Conservation (phyloP, 768 basidiomycete species). For the Tylopilus cervinicoccineus region DNA sequence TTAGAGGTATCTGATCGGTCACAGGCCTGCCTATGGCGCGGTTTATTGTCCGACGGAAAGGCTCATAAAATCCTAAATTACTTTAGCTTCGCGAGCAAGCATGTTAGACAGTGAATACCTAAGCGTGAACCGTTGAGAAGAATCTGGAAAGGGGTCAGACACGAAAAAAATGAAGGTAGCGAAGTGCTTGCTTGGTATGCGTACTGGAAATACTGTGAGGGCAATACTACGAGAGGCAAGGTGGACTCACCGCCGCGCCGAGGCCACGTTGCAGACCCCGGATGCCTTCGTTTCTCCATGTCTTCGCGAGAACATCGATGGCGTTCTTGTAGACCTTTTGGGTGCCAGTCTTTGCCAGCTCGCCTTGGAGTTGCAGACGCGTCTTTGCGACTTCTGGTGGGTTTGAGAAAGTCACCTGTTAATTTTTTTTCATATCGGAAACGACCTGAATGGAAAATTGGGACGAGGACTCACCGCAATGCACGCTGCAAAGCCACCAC, state of each 20-base stretch:
- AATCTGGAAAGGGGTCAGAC: slow-evolving; percentile 50
- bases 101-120: slow-evolving; percentile 40
- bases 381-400: slow-evolving; percentile 83
- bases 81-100: slow-evolving; percentile 12
- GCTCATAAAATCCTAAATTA: slow-evolving; percentile 89
- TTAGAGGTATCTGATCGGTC: slow-evolving; percentile 65
- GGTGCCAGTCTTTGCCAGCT: slow-evolving; percentile 72
- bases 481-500: slow-evolving; percentile 89
- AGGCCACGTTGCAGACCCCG: slow-evolving; percentile 92
- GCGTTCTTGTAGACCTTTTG: slow-evolving; percentile 83
- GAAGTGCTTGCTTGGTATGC: slow-evolving; percentile 71
- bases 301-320: slow-evolving; percentile 84
- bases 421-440: slow-evolving; percentile 5
- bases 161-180: background rate
- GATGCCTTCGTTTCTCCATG: slow-evolving; percentile 86
- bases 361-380: slow-evolving; percentile 92
- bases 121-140: slow-evolving; percentile 89
- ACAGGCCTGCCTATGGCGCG: slow-evolving; percentile 56
- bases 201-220: slow-evolving; percentile 51
- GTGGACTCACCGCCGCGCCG: slow-evolving; percentile 67
- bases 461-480: slow-evolving; percentile 58
- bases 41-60: slow-evolving; percentile 74
- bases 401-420: slow-evolving; percentile 77
- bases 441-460: background rate
- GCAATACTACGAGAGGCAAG: background rate